Evolutionary conservation across 208 protist species (phyloP).

Genomic region (Wallacemonas collosoma): DNA sequence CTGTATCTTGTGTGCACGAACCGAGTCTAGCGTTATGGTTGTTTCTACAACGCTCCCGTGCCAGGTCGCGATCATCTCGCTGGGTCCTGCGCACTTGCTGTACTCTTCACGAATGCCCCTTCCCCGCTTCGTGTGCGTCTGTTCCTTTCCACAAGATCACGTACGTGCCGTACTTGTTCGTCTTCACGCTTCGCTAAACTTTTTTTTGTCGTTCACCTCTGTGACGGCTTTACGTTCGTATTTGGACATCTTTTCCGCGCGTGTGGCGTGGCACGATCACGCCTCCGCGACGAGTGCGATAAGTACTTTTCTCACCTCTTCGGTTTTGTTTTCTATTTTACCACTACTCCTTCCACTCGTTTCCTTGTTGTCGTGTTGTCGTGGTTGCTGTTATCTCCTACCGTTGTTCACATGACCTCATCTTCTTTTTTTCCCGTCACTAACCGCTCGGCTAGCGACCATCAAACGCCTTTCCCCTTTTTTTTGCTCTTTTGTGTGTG

Average conservation of each 20-base stretch:
- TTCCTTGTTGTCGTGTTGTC: not conserved
- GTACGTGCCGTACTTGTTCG: not conserved
- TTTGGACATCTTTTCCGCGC: not conserved
- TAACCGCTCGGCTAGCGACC: too few species aligned
- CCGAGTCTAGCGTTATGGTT: too few species aligned
- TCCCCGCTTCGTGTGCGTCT: not conserved
- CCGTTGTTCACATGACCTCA: not conserved
- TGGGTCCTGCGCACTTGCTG: too few species aligned
- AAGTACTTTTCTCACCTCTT: conserved; percentile 8
- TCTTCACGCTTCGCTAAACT: conserved; percentile 13
- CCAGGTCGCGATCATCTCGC: too few species aligned
- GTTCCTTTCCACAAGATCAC: not conserved
- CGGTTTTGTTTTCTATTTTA: conserved; percentile 3
- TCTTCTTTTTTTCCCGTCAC: not conserved
- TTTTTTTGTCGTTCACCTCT: conserved; percentile 8
- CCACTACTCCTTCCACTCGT: not conserved
- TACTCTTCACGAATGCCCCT: too few species aligned
- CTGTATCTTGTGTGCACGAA: too few species aligned
- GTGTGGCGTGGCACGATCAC: conserved; percentile 15
- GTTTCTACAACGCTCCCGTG: too few species aligned
- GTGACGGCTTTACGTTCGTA: not conserved
- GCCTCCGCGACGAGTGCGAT: not conserved
- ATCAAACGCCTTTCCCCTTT: not conserved
- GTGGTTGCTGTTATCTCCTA: not conserved
- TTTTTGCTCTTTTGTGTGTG: too few species aligned